These are phyloP conservation scores for Talaromyces sp. DNA, from an alignment of 2,329 filamentous ascomycete genomes.

Conservation along the genomic window DNA sequence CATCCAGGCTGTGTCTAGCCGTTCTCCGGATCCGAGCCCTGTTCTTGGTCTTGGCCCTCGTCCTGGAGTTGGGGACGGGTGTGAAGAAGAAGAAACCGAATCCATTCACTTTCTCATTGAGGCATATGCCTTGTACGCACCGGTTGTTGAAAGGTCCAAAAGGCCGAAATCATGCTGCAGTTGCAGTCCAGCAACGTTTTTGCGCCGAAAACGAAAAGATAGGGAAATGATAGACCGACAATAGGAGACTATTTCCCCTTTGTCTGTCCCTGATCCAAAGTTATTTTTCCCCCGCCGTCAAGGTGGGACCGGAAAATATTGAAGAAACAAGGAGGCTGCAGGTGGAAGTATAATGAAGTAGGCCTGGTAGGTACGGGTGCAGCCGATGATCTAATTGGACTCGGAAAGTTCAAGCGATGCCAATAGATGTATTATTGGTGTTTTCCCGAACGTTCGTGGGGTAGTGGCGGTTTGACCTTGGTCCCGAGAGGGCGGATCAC, in stretches of 20 bases:
- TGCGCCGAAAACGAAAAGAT: neutral
- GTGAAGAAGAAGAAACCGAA: neutral
- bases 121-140: neutral
- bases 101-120: slow-evolving; percentile 3
- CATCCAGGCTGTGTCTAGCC: neutral
- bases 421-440: neutral
- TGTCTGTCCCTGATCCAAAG: neutral
- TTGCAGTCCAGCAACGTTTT: neutral
- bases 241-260: neutral
- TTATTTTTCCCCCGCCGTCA: neutral
- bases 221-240: neutral
- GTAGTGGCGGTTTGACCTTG: neutral
- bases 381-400: neutral
- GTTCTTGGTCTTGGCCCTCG: neutral
- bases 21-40: neutral
- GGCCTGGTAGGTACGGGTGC: neutral
- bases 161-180: slow-evolving; percentile 9
- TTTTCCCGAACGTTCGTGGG: neutral
- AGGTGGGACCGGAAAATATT: neutral
- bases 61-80: neutral
- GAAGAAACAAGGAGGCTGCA: neutral
- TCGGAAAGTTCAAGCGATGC: neutral
- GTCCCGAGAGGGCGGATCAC: slow-evolving; percentile 10
- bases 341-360: neutral
- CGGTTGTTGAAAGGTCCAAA: neutral